Evolutionary conservation across 2,329 filamentous ascomycete genomes (phyloP), one percentile per base, ranked within the genome.

Genomic region (Phoma sp.): DNA sequence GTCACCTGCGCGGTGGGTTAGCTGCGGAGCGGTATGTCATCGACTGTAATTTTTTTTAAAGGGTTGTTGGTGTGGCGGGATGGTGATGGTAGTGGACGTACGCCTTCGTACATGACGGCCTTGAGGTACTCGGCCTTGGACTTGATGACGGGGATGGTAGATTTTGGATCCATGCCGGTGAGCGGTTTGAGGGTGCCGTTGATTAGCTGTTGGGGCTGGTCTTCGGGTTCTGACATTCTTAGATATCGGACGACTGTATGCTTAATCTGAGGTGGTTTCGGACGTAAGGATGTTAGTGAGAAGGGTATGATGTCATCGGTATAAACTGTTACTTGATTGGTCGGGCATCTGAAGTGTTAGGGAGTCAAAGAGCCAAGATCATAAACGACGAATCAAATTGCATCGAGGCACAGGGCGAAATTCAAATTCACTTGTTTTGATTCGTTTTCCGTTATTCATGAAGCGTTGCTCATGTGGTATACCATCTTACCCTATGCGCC

Each of bases 71-170:
- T 35, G 15, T 17, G 2, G n/a, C 6, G 32, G 6, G 32, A 5
- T 13, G 12, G 12, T 4, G 32, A 5, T 13, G 12, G 12, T 4
- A n/a, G 24, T 25, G 10, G n/a, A 51, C 53, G 43, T 43, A 56
- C 62, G 48, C 69, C 69, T 58, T 64, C 61, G 56, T 71, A 65
- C 60, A 62, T 67, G 29, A 72, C 62, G 31, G 68, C 69, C 55
- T 62, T 64, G 21, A 70, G 64, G 57, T 72, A 71, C 25, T 65
- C 65, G 27, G 63, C 49, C 62, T 64, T 68, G 50, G 61, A 62
- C 50, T 61, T 57, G 48, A 71, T 63, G 38, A 55, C 55, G 8
- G 65, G 65, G 25, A 72, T 67, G 31, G 41, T 21, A 36, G 55
- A 33, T 2, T 55, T 60, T 1, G 50, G 29, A 12, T 40, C 43